Evolutionary conservation across 2,329 filamentous ascomycete species (phyloP).

Genomic region (Periconia sp.): DNA sequence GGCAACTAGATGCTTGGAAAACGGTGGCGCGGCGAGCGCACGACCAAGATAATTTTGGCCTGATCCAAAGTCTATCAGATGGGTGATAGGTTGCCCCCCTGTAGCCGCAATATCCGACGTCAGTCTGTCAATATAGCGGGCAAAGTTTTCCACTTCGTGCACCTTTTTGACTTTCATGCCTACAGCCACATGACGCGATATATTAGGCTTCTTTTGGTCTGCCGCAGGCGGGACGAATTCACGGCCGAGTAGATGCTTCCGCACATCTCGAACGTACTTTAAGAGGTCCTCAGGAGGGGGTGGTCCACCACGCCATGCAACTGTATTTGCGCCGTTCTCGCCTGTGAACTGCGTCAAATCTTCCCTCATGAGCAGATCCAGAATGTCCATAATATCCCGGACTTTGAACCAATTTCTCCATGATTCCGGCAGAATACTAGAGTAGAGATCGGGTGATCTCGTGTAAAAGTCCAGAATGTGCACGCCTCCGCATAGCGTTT

Average conservation of each 20-base stretch:
- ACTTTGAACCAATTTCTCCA: constrained; percentile 80
- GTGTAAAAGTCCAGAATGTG: constrained; percentile 98
- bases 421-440: constrained; percentile 70
- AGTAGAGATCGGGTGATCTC: constrained; percentile 78
- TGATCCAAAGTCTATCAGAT: constrained; percentile 93
- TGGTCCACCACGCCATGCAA: constrained; percentile 47
- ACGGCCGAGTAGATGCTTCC: constrained; percentile 68
- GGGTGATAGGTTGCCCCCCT: constrained; percentile 61
- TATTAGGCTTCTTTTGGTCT: constrained; percentile 50
- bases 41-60: constrained; percentile 95
- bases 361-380: constrained; percentile 80
- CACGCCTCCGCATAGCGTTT: constrained; percentile 92
- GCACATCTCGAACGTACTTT: constrained; percentile 71
- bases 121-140: constrained; percentile 77
- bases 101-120: constrained; percentile 51
- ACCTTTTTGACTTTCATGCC: constrained; percentile 97
- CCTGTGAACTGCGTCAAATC: constrained; percentile 57
- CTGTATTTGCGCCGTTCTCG: not conserved
- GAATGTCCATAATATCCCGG: constrained; percentile 70
- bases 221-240: constrained; percentile 51
- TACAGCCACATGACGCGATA: constrained; percentile 73
- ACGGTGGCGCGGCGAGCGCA: constrained; percentile 80
- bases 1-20: constrained; percentile 83
- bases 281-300: constrained; percentile 61
- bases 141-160: constrained; percentile 90